Base-by-base conservation (phyloP, 148 eudicot species). In the Polygonum aviculare region DNA sequence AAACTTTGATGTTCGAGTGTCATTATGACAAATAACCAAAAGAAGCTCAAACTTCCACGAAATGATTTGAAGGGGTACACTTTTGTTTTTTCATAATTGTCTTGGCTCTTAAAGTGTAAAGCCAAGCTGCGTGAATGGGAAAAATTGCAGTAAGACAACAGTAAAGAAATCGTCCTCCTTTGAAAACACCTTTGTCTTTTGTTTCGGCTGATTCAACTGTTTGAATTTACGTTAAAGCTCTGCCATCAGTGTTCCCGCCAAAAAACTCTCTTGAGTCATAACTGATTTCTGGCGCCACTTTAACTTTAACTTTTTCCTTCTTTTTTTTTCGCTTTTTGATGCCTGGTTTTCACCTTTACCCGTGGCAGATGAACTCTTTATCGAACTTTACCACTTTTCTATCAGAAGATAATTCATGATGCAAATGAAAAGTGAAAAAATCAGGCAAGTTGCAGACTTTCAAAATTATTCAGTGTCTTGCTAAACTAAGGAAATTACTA, bases 31-130 rank as follows among this genome's bases (percentile, higher is more conserved):
- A 57, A 54, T 54, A n/a, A 54, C 31, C 11, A 0, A 31, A 16
- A 26, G 67, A 65, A 65, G 44, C 41, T 35, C 71, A 65, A 65
- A 65, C 71, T 65, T 65, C 71, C 71, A 65, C 19, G 71, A 19
- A 65, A 65, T 65, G 71, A 35, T 33, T 9, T 65, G 36, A 65
- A 65, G 71, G 14, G 71, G 41, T 8, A 22, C 71, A 15, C 41
- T 65, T 65, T 65, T 35, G 71, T 35, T 65, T 65, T 65, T 21
- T 33, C 4, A 65, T 36, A 33, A 60, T 60, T 26, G 38, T 26
- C 69, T 26, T 60, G 69, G 15, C 69, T 60, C 4, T 12, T 57
- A 26, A 60, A 60, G 69, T 60, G 16, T 60, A 60, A 60, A 60
- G 67, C 67, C 12, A 22, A 60, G 15, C 35, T 60, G 67, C 22